phyloP scores from a whole-genome alignment of 495 filamentous ascomycete species.

The Trichoderma erinaceum region DNA sequence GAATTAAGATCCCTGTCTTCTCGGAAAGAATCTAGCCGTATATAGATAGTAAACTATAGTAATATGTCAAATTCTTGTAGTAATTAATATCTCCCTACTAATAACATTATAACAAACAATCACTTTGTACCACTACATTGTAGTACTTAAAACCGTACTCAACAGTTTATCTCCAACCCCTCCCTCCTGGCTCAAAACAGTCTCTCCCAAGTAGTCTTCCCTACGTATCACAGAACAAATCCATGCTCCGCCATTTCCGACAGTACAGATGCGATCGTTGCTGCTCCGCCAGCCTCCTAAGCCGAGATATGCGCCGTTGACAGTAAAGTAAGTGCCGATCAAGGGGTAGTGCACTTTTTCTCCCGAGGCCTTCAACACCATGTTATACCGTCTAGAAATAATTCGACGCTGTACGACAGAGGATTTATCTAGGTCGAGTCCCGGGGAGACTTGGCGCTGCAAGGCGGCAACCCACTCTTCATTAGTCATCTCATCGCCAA shows the following conservation, averaged over 20 bases:
- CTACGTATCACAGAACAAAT: constrained; percentile 15
- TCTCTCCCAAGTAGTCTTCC: not conserved
- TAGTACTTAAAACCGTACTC: too few species aligned
- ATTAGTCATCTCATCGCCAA: constrained; percentile 32
- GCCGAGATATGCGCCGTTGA: constrained; percentile 16
- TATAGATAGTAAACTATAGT: too few species aligned
- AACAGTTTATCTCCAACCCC: not conserved
- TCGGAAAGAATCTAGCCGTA: too few species aligned
- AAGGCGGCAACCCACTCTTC: constrained; percentile 18
- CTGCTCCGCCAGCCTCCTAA: constrained; percentile 19
- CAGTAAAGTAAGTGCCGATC: constrained; percentile 17
- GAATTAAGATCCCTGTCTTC: too few species aligned
- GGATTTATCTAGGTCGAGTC: not conserved
- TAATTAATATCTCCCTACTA: too few species aligned
- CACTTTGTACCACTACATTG: too few species aligned
- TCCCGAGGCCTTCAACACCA: constrained; percentile 18
- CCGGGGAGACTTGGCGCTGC: not conserved
- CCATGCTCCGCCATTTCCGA: constrained; percentile 19
- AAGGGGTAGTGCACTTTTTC: constrained; percentile 17
- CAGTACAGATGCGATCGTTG: constrained; percentile 18
- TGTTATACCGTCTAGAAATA: constrained; percentile 16
- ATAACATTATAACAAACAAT: too few species aligned
- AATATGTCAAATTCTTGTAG: too few species aligned
- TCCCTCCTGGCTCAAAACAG: not conserved
- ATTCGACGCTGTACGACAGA: constrained; percentile 16